Base-by-base conservation (phyloP, 169 alveolate species). In the Plasmodium blacklocki region DNA sequence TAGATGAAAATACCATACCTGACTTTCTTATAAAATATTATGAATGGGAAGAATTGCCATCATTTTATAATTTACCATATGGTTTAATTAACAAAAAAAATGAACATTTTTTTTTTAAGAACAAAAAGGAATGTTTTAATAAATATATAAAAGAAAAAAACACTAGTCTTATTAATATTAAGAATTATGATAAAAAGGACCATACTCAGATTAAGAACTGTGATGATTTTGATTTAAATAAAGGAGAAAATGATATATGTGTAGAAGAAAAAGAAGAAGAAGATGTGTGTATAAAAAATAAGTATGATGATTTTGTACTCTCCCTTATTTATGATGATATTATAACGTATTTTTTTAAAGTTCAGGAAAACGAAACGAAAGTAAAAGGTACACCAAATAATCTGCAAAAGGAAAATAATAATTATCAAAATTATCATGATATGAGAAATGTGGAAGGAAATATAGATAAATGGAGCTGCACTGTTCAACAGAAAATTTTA, bases 81-180 rank as follows among this genome's bases (percentile, higher is more conserved):
- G 91, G 91, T n/a, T 68, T 83, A 83, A 67, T 83, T 83, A 72
- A 72, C 7, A 83, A 63, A 63, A 73, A 67, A 3, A 83, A 83
- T n/a, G 15, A 83, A 39, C 47, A 39, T 39, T 39, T 39, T 39
- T 32, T 32, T 32, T 39, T 39, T 39, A 39, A 39, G 47, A 7
- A 39, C 9, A 39, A 39, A 39, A 39, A 39, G 47, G 47, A 39
- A 39, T 39, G 47, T 39, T 39, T 58, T 58, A 58, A 58, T 58
- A 9, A 39, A 39, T 39, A 7, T 5, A 39, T 39, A 39, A 39
- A 39, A 39, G 47, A 39, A 39, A 39, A 39, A 39, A 39, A 39
- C 9, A 39, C 47, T 39, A 39, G 9, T 39, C 47, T 39, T 39
- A 39, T 39, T 39, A 39, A 39, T 39, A 39, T 39, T 39, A 39